Conservation (phyloP, 2,329 filamentous ascomycete species). For the Beauveria sp. region DNA sequence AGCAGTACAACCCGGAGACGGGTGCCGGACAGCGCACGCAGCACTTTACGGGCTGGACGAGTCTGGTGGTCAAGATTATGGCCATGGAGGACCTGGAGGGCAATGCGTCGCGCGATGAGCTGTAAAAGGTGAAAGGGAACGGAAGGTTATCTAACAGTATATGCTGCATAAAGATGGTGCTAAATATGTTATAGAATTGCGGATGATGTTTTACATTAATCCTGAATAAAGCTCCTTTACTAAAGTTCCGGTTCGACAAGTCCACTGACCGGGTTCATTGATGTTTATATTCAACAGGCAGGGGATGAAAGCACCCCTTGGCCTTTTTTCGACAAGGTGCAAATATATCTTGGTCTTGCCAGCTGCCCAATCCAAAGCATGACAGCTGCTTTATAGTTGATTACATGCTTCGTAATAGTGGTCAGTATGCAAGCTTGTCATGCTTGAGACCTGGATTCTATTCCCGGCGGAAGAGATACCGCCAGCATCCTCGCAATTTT, state of each 20-base stretch:
- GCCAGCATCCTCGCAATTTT: conserved; percentile 1
- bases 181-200: background rate
- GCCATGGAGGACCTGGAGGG: conserved; percentile 66
- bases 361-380: conserved; percentile 9
- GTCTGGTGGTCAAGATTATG: conserved; percentile 95
- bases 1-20: conserved; percentile 93
- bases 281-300: background rate
- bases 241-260: no score
- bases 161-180: background rate
- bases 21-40: conserved; percentile 91
- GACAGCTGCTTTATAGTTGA: conserved; percentile 6
- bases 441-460: conserved; percentile 18
- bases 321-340: background rate
- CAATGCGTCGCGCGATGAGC: conserved; percentile 35
- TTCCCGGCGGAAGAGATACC: conserved; percentile 17
- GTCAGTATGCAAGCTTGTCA: conserved; percentile 19
- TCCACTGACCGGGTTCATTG: no score
- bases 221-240: no score
- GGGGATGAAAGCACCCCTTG: background rate
- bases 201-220: background rate
- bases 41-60: conserved; percentile 99
- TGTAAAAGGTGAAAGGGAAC: conserved; percentile 25
- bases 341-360: background rate
- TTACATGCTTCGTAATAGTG: conserved; percentile 17
- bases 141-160: conserved; percentile 14